Base-by-base conservation (phyloP, 2,329 filamentous ascomycete species). In the Stachybotrys chlorohalonatus region DNA sequence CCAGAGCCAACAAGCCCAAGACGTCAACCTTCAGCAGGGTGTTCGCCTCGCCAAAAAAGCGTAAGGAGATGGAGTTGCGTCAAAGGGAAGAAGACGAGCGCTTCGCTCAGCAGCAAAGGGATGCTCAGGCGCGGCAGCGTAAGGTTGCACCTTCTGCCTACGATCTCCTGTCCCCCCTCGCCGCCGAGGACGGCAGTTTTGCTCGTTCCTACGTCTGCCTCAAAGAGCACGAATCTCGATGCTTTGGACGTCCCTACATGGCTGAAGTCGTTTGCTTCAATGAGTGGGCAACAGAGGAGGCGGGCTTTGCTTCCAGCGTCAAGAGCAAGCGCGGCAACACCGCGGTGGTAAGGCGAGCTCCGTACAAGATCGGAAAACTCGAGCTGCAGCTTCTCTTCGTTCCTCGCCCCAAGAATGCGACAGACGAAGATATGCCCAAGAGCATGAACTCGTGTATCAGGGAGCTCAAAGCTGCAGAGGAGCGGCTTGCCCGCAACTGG, bases 381-480 rank as follows among this genome's bases (percentile, higher is more conserved):
- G 90, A 96, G 68, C 77, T 99, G 46, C 94, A 99, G 74, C 81
- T 99, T 8, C 78, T 99, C 13, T 99, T 96, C 65, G 91, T 99
- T 1, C 94, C 94, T 1, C 90, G 92, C 63, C 93, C 94, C 5
- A 93, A 90, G 75, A 88, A 87, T 49, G 80, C 85, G 32, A 85
- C 84, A 52, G 94, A 97, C 60, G 92, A 96, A 15, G 93, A 97
- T 62, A 96, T 99, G 90, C 94, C 94, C 54, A 97, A 97, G 84
- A 96, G 92, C 76, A 96, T 99, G 92, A 95, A 94, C 71, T 89
- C 90, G 48, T 96, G 91, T 70, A 88, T 97, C 62, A 83, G 94
- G 16, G 94, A 97, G 74, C 85, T 99, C 73, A 90, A 88, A 71
- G 90, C 93, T 53, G 91, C 93, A 2, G 91, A 96, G 68, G 87